Percentiles rank a stretch among this genome's conserved stretches.
These are phyloP conservation scores for Nosema muscidifuracis DNA, from an alignment of 371 early-diverging fungal species.

Conservation along the genomic window DNA sequence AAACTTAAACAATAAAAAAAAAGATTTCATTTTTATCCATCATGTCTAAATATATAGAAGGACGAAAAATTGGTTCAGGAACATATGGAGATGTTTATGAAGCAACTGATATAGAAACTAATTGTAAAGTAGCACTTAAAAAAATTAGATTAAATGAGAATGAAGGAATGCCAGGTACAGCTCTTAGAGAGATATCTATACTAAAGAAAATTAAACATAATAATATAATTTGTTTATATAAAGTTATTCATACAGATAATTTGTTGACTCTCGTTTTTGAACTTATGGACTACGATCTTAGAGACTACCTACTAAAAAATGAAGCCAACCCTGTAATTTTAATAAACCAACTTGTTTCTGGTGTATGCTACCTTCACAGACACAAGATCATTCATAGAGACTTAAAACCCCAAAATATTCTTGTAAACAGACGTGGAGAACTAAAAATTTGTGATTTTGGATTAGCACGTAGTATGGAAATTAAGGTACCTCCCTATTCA, in stretches of 20 bases:
- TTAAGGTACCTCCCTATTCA: constrained; percentile 70
- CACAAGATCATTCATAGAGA: constrained; percentile 74
- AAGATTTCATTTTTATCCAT: neutral
- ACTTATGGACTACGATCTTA: constrained; percentile 82
- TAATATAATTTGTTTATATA: constrained; percentile 82
- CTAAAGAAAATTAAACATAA: constrained; percentile 82
- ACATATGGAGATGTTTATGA: constrained; percentile 63
- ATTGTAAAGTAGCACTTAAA: constrained; percentile 61
- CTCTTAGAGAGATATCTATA: constrained; percentile 92
- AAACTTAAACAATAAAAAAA: neutral
- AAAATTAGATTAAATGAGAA: constrained; percentile 59
- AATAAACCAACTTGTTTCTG: constrained; percentile 75
- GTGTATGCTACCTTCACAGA: constrained; percentile 72
- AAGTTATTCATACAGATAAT: constrained; percentile 85
- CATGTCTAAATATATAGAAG: constrained; percentile 61
- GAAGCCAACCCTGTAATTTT: constrained; percentile 67
- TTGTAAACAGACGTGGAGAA: constrained; percentile 54
- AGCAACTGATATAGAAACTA: constrained; percentile 58
- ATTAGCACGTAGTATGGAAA: constrained; percentile 61
- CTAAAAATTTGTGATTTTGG: constrained; percentile 65
- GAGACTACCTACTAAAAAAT: constrained; percentile 76
- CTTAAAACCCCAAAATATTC: constrained; percentile 78
- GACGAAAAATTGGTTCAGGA: constrained; percentile 61
- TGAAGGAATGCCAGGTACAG: constrained; percentile 65
- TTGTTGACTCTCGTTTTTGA: constrained; percentile 84